These are phyloP conservation scores for Kurtzmaniella cleridarum DNA, from an alignment of 805 yeast genomes.

Conservation along the genomic window DNA sequence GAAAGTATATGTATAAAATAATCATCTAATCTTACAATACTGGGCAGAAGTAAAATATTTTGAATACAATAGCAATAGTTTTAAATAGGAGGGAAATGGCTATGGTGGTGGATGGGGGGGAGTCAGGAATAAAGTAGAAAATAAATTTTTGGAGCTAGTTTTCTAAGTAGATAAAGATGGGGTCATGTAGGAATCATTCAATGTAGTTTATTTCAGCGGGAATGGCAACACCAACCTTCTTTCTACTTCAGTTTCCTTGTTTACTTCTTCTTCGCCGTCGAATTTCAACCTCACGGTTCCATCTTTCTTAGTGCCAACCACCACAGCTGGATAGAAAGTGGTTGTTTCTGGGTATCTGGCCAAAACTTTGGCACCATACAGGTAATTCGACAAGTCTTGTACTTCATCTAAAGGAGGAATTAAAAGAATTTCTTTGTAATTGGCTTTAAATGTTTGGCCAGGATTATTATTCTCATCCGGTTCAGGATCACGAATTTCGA, in stretches of 20 bases:
- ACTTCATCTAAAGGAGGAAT: conserved; percentile 55
- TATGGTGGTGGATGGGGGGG: no score
- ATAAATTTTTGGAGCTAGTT: no score
- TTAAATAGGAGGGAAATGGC: no score
- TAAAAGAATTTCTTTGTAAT: conserved; percentile 69
- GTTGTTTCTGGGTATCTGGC: conserved; percentile 98
- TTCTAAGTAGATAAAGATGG: no score
- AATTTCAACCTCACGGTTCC: conserved; percentile 76
- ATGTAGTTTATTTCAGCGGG: conserved; percentile 33
- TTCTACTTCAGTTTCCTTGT: conserved; percentile 90
- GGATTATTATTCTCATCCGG: conserved; percentile 91
- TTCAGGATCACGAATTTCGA: conserved; percentile 95
- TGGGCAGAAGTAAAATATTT: no score
- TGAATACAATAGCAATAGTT: no score
- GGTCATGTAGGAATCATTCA: background rate
- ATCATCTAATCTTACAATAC: background rate
- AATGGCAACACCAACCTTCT: conserved; percentile 77
- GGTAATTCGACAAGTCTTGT: conserved; percentile 45
- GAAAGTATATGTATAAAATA: background rate
- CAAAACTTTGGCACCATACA: conserved; percentile 74
- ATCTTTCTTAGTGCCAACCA: conserved; percentile 68
- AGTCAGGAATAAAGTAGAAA: no score
- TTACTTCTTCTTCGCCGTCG: conserved; percentile 96
- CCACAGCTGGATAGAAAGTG: conserved; percentile 92
- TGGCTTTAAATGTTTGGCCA: conserved; percentile 80